Evolutionary conservation across 1,284 basidiomycete species (phyloP).

Genomic region (Apiotrichum brassicae): DNA sequence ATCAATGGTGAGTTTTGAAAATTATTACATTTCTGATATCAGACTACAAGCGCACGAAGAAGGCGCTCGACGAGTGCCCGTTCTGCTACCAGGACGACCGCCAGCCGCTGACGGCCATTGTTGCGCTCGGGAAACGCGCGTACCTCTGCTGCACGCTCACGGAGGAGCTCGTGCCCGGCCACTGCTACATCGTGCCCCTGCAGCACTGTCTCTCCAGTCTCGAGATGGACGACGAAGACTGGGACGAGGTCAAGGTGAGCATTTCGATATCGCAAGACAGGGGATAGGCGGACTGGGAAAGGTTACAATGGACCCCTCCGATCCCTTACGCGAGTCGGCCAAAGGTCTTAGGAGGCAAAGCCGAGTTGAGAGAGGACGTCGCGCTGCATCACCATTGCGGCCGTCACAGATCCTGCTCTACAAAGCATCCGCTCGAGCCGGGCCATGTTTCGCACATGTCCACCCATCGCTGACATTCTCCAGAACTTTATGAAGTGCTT

Average conservation of each 20-base stretch:
- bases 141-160: conserved; percentile 81
- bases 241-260: conserved; percentile 86
- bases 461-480: too few species aligned
- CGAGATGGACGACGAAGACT: conserved; percentile 94
- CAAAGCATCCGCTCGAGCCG: too few species aligned
- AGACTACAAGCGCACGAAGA: conserved; percentile 95
- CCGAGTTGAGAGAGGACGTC: too few species aligned
- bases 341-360: too few species aligned
- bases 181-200: conserved; percentile 92
- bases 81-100: conserved; percentile 80
- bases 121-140: conserved; percentile 81
- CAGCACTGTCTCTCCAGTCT: conserved; percentile 86
- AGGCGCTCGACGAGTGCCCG: conserved; percentile 75
- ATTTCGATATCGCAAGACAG: too few species aligned
- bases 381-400: too few species aligned
- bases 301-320: too few species aligned
- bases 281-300: too few species aligned
- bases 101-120: conserved; percentile 72
- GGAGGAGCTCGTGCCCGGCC: conserved; percentile 80
- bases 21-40: not conserved
- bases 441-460: too few species aligned
- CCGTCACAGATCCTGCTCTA: too few species aligned
- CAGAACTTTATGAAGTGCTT: conserved; percentile 99
- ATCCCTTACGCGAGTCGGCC: too few species aligned
- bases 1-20: conserved; percentile 63